Conservation (phyloP, 805 yeast species). For the Wickerhamiella hasegawae region DNA sequence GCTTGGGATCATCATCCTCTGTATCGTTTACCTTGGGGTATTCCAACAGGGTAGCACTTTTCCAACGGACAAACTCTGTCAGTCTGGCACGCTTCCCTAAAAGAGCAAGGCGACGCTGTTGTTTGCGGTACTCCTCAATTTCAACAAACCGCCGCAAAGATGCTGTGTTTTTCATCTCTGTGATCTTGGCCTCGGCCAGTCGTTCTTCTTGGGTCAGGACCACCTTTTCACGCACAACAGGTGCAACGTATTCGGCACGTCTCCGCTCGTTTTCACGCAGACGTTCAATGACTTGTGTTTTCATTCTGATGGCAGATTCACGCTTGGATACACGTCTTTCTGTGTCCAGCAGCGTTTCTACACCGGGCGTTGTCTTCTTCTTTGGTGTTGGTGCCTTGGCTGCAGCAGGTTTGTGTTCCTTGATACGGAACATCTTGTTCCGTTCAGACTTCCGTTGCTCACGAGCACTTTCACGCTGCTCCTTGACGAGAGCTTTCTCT, state of each 20-base stretch:
- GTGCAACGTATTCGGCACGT: constrained; percentile 26
- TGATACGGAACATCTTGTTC: constrained; percentile 20
- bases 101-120: constrained; percentile 57
- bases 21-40: constrained; percentile 2
- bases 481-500: constrained; percentile 41
- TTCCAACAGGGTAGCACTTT: constrained; percentile 1
- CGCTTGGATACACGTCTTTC: constrained; percentile 63
- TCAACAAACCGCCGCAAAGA: constrained; percentile 68
- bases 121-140: constrained; percentile 68
- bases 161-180: constrained; percentile 59
- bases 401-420: constrained; percentile 11
- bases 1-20: constrained; percentile 5
- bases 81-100: constrained; percentile 48
- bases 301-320: constrained; percentile 58
- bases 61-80: constrained; percentile 38
- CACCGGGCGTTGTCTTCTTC: constrained; percentile 16
- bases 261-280: constrained; percentile 53
- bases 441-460: constrained; percentile 18
- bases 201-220: constrained; percentile 53
- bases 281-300: constrained; percentile 58
- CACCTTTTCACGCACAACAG: constrained; percentile 14
- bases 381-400: constrained; percentile 3
- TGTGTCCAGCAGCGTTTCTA: constrained; percentile 26
- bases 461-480: constrained; percentile 19
- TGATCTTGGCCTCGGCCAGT: constrained; percentile 68